Conservation (phyloP, 495 filamentous ascomycete species). For the Xylaria cubensis region DNA sequence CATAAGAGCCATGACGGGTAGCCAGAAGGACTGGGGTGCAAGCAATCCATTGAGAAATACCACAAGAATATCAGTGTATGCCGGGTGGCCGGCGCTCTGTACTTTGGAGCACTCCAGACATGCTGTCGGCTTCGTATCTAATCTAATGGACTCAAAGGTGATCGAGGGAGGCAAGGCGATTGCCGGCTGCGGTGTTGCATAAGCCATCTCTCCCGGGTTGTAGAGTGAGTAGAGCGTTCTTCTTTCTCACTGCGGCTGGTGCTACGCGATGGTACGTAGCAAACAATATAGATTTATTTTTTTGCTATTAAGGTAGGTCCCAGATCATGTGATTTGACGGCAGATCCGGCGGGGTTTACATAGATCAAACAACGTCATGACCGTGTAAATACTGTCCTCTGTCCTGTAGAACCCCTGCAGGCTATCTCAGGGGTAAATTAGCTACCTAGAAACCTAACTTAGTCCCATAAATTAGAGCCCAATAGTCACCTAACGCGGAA, state of each 20-base stretch:
- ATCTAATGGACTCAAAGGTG: constrained; percentile 16
- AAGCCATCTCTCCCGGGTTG: constrained; percentile 11
- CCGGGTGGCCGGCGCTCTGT: constrained; percentile 14
- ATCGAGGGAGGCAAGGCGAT: constrained; percentile 23
- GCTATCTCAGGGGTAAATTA: neutral
- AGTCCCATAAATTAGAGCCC: neutral
- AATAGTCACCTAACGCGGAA: neutral
- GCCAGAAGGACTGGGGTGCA: constrained; percentile 59
- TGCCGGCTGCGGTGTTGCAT: constrained; percentile 19
- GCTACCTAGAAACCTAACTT: neutral
- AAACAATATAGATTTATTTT: too few species aligned
- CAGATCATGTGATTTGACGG: neutral
- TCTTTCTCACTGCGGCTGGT: too few species aligned
- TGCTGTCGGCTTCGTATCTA: constrained; percentile 26
- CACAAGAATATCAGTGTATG: constrained; percentile 44
- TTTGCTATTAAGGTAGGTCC: too few species aligned
- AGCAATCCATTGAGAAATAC: constrained; percentile 70
- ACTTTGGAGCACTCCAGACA: constrained; percentile 21
- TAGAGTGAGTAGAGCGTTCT: neutral
- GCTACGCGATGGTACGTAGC: too few species aligned
- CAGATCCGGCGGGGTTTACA: neutral
- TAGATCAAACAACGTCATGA: too few species aligned
- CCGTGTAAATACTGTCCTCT: too few species aligned
- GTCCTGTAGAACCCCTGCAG: too few species aligned
- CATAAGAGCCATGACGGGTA: constrained; percentile 47